phyloP scores from a whole-genome alignment of 306 rosid genomes.

The Castanospermum australe region DNA sequence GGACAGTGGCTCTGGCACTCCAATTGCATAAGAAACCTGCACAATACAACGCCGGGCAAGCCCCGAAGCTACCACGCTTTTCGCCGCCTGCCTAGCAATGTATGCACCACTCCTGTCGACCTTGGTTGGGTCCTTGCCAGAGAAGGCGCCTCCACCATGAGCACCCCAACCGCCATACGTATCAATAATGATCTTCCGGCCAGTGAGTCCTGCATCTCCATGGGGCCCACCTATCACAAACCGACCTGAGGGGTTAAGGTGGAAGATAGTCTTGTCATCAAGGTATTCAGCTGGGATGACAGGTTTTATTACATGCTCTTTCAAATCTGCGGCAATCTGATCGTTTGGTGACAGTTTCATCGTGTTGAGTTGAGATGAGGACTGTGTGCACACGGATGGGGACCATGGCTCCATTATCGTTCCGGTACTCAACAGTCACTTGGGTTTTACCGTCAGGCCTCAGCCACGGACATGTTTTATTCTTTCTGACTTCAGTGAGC shows the following conservation, averaged over 20 bases:
- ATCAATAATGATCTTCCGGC: conserved; percentile 81
- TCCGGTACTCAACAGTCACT: conserved; percentile 79
- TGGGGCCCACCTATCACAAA: conserved; percentile 89
- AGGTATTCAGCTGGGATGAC: conserved; percentile 66
- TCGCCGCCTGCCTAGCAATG: conserved; percentile 82
- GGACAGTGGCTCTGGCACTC: conserved; percentile 79
- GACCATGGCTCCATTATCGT: conserved; percentile 79
- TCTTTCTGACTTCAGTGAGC: conserved; percentile 85
- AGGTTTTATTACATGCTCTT: conserved; percentile 76
- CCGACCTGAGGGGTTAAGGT: conserved; percentile 78
- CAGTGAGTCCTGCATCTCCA: conserved; percentile 89
- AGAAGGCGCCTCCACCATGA: conserved; percentile 90
- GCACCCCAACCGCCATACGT: conserved; percentile 96
- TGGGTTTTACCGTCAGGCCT: conserved; percentile 92
- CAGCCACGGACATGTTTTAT: conserved; percentile 72
- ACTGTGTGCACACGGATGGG: conserved; percentile 80
- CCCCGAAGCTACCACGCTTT: conserved; percentile 78
- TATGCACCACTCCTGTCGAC: conserved; percentile 86
- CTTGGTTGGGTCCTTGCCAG: conserved; percentile 88
- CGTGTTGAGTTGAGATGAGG: conserved; percentile 84
- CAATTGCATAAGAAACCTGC: conserved; percentile 88
- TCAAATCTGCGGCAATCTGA: conserved; percentile 62
- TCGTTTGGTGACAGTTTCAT: conserved; percentile 71
- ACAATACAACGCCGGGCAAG: conserved; percentile 75
- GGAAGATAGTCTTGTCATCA: conserved; percentile 78